A percentile compares a stretch with the other conserved stretches of the same genome.
Conservation (phyloP, 768 basidiomycete genomes). For the Naganishia randhawae region DNA sequence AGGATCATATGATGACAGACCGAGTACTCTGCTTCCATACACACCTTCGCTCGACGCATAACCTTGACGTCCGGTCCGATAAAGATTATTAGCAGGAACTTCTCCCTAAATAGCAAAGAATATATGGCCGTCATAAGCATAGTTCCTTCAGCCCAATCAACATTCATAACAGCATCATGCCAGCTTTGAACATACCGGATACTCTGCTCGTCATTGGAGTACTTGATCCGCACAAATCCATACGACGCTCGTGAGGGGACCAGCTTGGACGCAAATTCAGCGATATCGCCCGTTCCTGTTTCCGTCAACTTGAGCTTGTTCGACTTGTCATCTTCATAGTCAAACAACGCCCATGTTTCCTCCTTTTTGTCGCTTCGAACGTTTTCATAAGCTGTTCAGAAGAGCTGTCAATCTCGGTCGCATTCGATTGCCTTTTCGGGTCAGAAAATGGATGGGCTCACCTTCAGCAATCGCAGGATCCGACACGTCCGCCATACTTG, state of each 20-base stretch:
- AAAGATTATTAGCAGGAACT: conserved; percentile 55
- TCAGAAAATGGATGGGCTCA: conserved; percentile 47
- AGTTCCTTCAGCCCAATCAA: conserved; percentile 62
- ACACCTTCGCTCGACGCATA: conserved; percentile 85
- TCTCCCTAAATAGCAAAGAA: conserved; percentile 60
- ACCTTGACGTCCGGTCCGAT: conserved; percentile 63
- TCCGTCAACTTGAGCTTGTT: conserved; percentile 74
- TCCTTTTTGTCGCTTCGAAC: conserved; percentile 80
- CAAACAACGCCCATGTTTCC: conserved; percentile 83
- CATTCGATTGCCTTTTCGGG: neutral
- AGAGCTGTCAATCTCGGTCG: neutral
- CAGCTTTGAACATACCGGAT: neutral
- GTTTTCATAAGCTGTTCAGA: conserved; percentile 69
- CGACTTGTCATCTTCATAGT: conserved; percentile 65
- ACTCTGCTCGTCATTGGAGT: conserved; percentile 65
- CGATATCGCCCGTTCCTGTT: conserved; percentile 74
- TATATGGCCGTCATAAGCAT: conserved; percentile 47
- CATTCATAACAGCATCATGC: neutral
- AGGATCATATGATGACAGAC: neutral
- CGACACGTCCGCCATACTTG: conserved; percentile 67
- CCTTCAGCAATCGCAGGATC: conserved; percentile 71
- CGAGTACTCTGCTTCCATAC: neutral
- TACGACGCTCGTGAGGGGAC: conserved; percentile 62
- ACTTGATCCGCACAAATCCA: conserved; percentile 77
- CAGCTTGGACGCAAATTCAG: conserved; percentile 59